Conservation (phyloP, 2,329 filamentous ascomycete species). For the Xylariaceae sp. region DNA sequence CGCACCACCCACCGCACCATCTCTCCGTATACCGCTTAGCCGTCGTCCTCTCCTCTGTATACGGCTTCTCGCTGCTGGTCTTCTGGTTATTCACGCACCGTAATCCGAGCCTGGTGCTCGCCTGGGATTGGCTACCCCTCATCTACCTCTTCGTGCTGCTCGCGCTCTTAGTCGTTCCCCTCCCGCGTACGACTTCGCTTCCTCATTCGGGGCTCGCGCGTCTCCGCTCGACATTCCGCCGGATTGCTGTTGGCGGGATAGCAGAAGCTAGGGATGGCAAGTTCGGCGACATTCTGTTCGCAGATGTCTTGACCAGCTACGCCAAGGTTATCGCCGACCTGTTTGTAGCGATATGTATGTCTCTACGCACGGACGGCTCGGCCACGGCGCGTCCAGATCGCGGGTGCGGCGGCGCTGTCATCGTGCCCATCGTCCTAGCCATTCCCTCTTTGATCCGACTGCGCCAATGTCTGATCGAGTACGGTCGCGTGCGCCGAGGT, state of each 20-base stretch:
- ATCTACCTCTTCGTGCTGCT: conserved; percentile 70
- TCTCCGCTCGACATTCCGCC: conserved; percentile 68
- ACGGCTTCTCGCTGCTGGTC: conserved; percentile 63
- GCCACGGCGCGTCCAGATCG: conserved; percentile 79
- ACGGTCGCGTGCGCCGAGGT: conserved; percentile 60
- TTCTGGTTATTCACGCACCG: conserved; percentile 82
- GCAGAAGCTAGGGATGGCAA: conserved; percentile 84
- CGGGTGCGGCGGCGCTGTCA: conserved; percentile 68
- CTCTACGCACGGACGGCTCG: conserved; percentile 63
- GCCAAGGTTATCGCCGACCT: conserved; percentile 87
- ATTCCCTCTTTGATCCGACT: conserved; percentile 81
- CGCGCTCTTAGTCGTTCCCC: conserved; percentile 64
- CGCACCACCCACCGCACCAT: conserved; percentile 68
- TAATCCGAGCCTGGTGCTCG: conserved; percentile 61
- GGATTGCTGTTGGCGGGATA: conserved; percentile 78
- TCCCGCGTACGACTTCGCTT: conserved; percentile 52
- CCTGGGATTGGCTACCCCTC: conserved; percentile 82
- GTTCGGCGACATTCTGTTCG: conserved; percentile 88
- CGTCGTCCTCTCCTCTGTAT: conserved; percentile 65
- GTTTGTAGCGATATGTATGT: conserved; percentile 89
- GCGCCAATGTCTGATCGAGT: conserved; percentile 88
- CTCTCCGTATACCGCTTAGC: conserved; percentile 82
- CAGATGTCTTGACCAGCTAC: conserved; percentile 92
- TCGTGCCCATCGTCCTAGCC: conserved; percentile 80
- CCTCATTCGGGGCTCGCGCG: conserved; percentile 67